Percentiles rank a stretch among this genome's conserved stretches.
Evolutionary conservation across 495 filamentous ascomycete genomes (phyloP).

Genomic region (Lasiosphaeris hirsuta): DNA sequence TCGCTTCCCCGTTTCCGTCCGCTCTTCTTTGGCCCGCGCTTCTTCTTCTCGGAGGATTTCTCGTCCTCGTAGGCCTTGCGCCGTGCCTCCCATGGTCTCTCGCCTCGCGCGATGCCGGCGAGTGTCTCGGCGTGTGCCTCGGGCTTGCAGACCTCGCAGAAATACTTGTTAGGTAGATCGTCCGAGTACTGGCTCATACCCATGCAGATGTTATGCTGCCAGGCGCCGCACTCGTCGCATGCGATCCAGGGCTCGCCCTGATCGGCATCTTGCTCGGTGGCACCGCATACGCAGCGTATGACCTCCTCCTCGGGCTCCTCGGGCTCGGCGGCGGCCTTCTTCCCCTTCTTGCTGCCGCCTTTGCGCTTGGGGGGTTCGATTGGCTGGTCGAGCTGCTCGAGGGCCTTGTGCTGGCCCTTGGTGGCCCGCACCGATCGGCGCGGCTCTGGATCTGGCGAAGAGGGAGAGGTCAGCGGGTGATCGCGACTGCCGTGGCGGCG

Average conservation of each 20-base stretch:
- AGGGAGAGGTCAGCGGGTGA: conserved; percentile 20
- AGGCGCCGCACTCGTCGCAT: conserved; percentile 85
- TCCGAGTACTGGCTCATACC: conserved; percentile 73
- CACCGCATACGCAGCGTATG: conserved; percentile 91
- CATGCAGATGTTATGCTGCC: conserved; percentile 98
- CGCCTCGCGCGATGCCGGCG: conserved; percentile 68
- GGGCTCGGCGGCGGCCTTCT: conserved; percentile 50
- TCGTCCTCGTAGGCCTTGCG: conserved; percentile 51
- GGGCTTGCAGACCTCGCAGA: conserved; percentile 84
- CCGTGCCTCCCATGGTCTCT: conserved; percentile 80
- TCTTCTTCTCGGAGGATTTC: conserved; percentile 37
- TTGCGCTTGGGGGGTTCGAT: conserved; percentile 62
- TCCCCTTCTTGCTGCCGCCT: conserved; percentile 58
- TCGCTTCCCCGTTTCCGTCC: conserved; percentile 49
- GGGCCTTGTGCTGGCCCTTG: conserved; percentile 91
- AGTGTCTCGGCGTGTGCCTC: conserved; percentile 75
- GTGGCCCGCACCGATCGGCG: conserved; percentile 92
- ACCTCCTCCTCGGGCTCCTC: conserved; percentile 64
- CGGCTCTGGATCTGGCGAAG: conserved; percentile 62
- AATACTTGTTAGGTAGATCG: conserved; percentile 73
- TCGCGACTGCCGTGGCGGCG: conserved; percentile 9
- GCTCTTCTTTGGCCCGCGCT: conserved; percentile 46
- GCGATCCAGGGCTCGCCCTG: conserved; percentile 82
- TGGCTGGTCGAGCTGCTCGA: conserved; percentile 63
- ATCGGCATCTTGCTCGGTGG: conserved; percentile 77